Evolutionary conservation across 331 rosid genomes (phyloP), one percentile per base, ranked within the genome.

Genomic region (Erythrophleum ivorense): DNA sequence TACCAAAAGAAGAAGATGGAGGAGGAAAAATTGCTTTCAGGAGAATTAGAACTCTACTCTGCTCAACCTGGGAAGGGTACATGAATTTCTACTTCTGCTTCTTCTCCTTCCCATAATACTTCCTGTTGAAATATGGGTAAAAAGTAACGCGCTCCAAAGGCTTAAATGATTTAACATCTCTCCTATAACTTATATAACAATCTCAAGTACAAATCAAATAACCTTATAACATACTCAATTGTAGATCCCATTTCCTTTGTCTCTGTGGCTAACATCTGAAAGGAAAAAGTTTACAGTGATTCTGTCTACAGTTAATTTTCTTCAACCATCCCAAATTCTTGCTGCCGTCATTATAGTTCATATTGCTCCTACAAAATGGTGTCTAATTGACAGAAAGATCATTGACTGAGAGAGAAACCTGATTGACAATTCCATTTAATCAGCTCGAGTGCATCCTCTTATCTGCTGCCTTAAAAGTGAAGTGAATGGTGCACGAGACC

Each of bases 41-140:
- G 40, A 41, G 64, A 58, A 48, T 79, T 87, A 60, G 86, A 62
- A 31, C 81, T 62, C 18, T 84, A 78, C 4, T 85, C 81, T 82
- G 80, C 83, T 71, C 87, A 66, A 33, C 74, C 54, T 86, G 78
- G 60, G 57, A 82, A 34, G n/a, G 84, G 97, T 90, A 88, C 45
- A 67, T 72, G 45, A 45, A 54, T 15, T 70, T 80, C 36, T 63
- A 43, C 64, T 29, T 84, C n/a, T 12, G 43, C n/a, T 24, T 57
- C 41, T 19, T 3, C 64, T 52, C 69, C 48, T 57, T 78, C 9
- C 43, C 54, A 13, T 48, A 36, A 29, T 10, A 18, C 40, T 24
- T 52, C 4, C 68, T 16, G 57, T 67, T 68, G 4, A 67, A 55
- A 21, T 16, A 21, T 66, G 41, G 43, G 62, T 46, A 79, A 69